A percentile compares a stretch with the other conserved stretches of the same genome.
Evolutionary conservation across 495 filamentous ascomycete genomes (phyloP).

Genomic region (Chlorociboria aeruginascens): DNA sequence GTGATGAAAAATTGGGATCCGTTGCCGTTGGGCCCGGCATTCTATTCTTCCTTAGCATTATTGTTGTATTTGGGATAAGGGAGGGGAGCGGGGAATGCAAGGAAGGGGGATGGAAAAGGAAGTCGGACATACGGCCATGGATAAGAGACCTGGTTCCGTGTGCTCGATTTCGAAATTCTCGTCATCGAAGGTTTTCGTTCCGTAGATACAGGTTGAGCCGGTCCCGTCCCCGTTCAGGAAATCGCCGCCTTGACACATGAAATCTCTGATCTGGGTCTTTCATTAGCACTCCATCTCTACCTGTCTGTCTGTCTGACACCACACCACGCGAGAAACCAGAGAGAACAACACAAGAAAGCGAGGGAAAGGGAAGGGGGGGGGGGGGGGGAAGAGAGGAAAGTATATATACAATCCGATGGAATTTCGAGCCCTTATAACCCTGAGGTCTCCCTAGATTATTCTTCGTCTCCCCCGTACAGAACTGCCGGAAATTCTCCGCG

Average conservation of each 20-base stretch:
- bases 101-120: not conserved
- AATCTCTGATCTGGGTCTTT: slow-evolving; percentile 70
- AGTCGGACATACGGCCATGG: slow-evolving; percentile 79
- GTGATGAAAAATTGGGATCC: slow-evolving; percentile 98
- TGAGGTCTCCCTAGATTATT: slow-evolving; percentile 67
- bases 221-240: slow-evolving; percentile 92
- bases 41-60: slow-evolving; percentile 34
- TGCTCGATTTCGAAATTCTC: slow-evolving; percentile 82
- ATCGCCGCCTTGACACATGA: slow-evolving; percentile 94
- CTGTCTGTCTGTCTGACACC: not conserved
- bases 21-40: slow-evolving; percentile 87
- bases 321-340: not conserved
- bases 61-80: not conserved
- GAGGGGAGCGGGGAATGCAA: not conserved
- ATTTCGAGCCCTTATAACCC: slow-evolving; percentile 89
- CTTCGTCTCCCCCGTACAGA: slow-evolving; percentile 91
- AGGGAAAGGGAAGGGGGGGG: not conserved
- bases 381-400: slow-evolving; percentile 17
- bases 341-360: not conserved
- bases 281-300: not conserved
- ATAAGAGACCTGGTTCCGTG: slow-evolving; percentile 65
- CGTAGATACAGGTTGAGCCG: slow-evolving; percentile 79
- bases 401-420: slow-evolving; percentile 83
- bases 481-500: slow-evolving; percentile 93
- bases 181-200: slow-evolving; percentile 71